Percentiles rank a stretch among this genome's conserved stretches.
These are phyloP conservation scores for Eleusine coracana DNA, from an alignment of 176 grass and related monocot genomes.

Conservation along the genomic window DNA sequence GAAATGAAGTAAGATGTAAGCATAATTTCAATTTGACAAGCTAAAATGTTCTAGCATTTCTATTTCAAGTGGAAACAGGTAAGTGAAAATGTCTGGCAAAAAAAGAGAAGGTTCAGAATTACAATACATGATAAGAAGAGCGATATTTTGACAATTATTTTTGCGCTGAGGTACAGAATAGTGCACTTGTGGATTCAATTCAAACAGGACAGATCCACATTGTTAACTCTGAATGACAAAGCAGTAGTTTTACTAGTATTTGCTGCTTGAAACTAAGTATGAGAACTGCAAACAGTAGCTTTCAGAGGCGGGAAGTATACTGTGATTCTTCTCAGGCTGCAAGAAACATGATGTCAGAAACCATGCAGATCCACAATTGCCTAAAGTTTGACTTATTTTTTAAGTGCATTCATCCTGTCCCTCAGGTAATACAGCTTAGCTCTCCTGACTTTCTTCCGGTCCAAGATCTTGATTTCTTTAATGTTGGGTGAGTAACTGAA, in stretches of 20 bases:
- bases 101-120: not conserved
- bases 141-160: not conserved
- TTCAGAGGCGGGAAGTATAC: not conserved
- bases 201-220: not conserved
- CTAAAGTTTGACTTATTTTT: conserved; percentile 48
- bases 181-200: not conserved
- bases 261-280: conserved; percentile 2
- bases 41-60: not conserved
- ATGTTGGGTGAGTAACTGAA: conserved; percentile 82
- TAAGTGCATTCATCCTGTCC: conserved; percentile 90
- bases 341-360: not conserved
- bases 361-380: not conserved
- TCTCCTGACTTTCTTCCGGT: conserved; percentile 85
- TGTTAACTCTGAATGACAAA: not conserved
- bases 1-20: not conserved
- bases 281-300: not conserved
- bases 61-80: not conserved
- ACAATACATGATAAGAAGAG: not conserved
- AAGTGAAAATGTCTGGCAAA: not conserved
- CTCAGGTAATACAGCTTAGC: conserved; percentile 96
- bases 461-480: conserved; percentile 88
- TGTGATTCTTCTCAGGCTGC: not conserved
- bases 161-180: not conserved
- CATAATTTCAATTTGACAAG: not conserved
- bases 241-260: not conserved